Base-by-base conservation (phyloP, 352 stramenopile species). In the Peronospora tabacina region DNA sequence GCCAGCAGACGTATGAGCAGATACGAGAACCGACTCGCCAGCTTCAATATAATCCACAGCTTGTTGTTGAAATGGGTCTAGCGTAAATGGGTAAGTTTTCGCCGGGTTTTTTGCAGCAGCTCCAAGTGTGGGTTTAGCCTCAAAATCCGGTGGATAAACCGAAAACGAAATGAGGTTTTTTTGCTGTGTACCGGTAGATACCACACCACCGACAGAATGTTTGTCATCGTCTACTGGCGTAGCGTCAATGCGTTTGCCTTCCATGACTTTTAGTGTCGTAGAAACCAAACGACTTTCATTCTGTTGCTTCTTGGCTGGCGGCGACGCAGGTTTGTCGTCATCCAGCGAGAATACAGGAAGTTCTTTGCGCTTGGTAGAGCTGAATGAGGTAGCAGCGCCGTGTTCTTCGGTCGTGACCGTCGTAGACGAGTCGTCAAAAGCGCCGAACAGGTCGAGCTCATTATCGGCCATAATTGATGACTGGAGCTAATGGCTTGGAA, bases 1-100 rank as follows among this genome's bases (percentile, higher is more conserved):
- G 40, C 96, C 96, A 1, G 96, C 96, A 29, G 91, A 98, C 3
- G 97, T 99, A 61, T 99, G 97, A 1, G 97, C 97, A 16, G 97
- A 97, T 10, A 99, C 97, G 2, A 99, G 75, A 16, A 99, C 96
- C 8, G 85, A 98, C 72, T 99, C 95, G 55, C 96, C 82, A 9
- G 82, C 74, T 61, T 99, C 95, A 57, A 99, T 97, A 65, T 97
- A 98, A 28, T 89, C 73, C 29, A 99, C 87, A 5, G 95, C 94
- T 56, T 97, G 84, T 48, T 91, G 70, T 73, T 99, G 96, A 70
- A 99, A 99, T n/a, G 92, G 90, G 66, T 99, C 97, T 12, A 99
- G 69, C 39, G 73, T 87, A 70, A 99, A 99, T 15, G 95, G 87
- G 65, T 99, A 99, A 46, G 70, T 92, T 82, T 99, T 99, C 38